Conservation (phyloP, 768 basidiomycete genomes). For the Xanthoconium stramineum region DNA sequence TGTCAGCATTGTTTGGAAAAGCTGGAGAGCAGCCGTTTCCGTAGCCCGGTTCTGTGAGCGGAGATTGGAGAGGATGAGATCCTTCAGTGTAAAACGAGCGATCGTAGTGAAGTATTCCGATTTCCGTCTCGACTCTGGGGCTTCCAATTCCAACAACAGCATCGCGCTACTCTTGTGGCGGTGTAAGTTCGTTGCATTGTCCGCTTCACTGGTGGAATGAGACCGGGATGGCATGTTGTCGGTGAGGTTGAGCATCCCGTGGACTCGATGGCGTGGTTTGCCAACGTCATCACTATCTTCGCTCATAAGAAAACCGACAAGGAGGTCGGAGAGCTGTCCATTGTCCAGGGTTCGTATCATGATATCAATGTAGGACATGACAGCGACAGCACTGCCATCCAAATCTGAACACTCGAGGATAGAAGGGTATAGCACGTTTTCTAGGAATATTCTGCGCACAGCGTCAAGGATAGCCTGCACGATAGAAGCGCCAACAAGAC, state of each 20-base stretch:
- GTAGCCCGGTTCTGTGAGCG: conserved; percentile 63
- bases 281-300: conserved; percentile 76
- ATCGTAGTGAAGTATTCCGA: conserved; percentile 85
- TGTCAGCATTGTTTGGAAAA: conserved; percentile 72
- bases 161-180: conserved; percentile 86
- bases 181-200: conserved; percentile 46
- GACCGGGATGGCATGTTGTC: conserved; percentile 34
- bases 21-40: conserved; percentile 72
- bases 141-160: conserved; percentile 84
- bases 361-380: conserved; percentile 92
- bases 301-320: conserved; percentile 78
- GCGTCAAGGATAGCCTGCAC: conserved; percentile 81
- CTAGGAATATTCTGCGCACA: conserved; percentile 81
- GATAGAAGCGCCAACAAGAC: conserved; percentile 74
- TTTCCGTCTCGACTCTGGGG: conserved; percentile 63
- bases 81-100: conserved; percentile 89
- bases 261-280: conserved; percentile 41
- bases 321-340: conserved; percentile 63
- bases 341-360: conserved; percentile 74
- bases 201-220: conserved; percentile 26
- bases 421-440: conserved; percentile 91
- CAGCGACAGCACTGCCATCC: conserved; percentile 95
- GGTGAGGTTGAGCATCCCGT: conserved; percentile 42
- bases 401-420: conserved; percentile 88
- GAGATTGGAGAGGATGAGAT: conserved; percentile 79